phyloP scores from a whole-genome alignment of 2,329 filamentous ascomycete genomes.

The Colletotrichum ledebouriae region DNA sequence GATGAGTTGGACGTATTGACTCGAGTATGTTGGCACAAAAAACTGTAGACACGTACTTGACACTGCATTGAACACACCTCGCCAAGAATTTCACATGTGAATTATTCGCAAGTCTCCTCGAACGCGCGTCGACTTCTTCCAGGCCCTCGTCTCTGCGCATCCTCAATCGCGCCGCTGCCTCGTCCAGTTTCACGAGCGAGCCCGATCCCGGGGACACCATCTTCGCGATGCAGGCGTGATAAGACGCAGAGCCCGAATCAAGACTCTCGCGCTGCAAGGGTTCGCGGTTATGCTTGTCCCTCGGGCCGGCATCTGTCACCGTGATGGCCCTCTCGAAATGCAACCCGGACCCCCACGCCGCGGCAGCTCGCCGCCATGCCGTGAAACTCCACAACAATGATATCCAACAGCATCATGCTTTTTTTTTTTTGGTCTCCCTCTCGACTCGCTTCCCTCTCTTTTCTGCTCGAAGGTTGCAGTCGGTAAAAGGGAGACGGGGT shows the following conservation, averaged over 20 bases:
- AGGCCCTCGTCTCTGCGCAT: too few species aligned
- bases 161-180: neutral
- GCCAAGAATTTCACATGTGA: slow-evolving; percentile 2
- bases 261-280: neutral
- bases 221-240: too few species aligned
- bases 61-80: neutral
- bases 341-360: slow-evolving; percentile 6
- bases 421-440: neutral
- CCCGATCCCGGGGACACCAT: neutral
- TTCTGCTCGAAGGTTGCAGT: neutral
- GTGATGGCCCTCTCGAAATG: neutral
- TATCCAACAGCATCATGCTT: slow-evolving; percentile 6
- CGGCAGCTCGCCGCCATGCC: slow-evolving; percentile 5
- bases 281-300: slow-evolving; percentile 10
- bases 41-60: neutral
- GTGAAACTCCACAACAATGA: neutral
- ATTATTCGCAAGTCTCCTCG: neutral
- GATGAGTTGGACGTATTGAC: neutral
- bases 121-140: slow-evolving; percentile 6
- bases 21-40: neutral
- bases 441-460: neutral
- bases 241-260: neutral
- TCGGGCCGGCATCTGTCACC: slow-evolving; percentile 8
- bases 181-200: neutral
- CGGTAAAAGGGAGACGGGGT: neutral